phyloP scores from a whole-genome alignment of 1,284 basidiomycete species.

The Ceratobasidium sp. region DNA sequence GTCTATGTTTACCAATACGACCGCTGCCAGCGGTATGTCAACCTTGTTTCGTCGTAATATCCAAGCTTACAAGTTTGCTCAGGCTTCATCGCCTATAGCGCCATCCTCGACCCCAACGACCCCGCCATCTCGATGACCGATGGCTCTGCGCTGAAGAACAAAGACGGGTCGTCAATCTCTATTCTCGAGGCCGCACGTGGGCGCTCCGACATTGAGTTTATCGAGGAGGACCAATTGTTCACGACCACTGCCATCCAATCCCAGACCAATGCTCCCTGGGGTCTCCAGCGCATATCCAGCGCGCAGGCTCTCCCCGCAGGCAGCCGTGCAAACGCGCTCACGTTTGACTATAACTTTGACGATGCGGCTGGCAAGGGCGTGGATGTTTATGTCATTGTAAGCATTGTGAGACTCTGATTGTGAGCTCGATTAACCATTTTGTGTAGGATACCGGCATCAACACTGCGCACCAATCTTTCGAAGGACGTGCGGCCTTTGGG shows the following conservation, averaged over 20 bases:
- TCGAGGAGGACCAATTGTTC: conserved; percentile 34
- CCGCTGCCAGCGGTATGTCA: conserved; percentile 21
- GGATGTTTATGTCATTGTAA: conserved; percentile 41
- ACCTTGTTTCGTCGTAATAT: too few species aligned
- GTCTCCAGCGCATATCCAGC: conserved; percentile 39
- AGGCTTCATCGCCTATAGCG: conserved; percentile 27
- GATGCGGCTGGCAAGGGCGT: conserved; percentile 39
- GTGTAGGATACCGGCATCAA: conserved; percentile 40
- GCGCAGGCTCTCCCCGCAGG: conserved; percentile 13
- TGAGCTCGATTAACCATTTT: background rate
- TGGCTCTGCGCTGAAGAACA: conserved; percentile 23
- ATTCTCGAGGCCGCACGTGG: conserved; percentile 32
- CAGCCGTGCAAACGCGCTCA: conserved; percentile 36
- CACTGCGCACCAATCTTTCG: conserved; percentile 36
- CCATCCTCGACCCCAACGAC: conserved; percentile 16
- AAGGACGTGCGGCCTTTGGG: conserved; percentile 38
- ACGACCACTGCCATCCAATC: conserved; percentile 16
- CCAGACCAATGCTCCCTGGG: conserved; percentile 41
- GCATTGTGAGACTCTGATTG: background rate
- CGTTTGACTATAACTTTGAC: conserved; percentile 36
- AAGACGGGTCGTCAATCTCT: conserved; percentile 20
- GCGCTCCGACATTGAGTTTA: conserved; percentile 33
- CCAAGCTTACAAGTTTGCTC: background rate
- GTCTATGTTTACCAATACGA: background rate
- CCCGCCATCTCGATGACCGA: conserved; percentile 29